phyloP scores from a whole-genome alignment of 345 rosid species.

The Firmiana major region DNA sequence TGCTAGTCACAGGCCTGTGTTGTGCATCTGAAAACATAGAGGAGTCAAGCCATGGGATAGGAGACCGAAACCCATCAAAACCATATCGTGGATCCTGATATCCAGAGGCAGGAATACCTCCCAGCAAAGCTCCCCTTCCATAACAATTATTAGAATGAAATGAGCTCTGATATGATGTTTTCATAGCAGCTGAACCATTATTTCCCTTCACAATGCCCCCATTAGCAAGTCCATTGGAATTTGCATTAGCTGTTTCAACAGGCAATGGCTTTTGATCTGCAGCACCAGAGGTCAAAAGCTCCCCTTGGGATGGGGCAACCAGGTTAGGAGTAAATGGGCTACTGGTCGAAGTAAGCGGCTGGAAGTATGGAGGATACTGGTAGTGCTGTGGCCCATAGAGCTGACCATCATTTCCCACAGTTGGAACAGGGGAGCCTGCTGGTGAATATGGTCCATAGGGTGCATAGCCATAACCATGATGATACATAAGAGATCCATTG shows the following conservation, averaged over 20 bases:
- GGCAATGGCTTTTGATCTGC: slow-evolving; percentile 57
- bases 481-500: slow-evolving; percentile 72
- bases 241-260: slow-evolving; percentile 50
- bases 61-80: slow-evolving; percentile 49
- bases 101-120: slow-evolving; percentile 44
- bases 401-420: slow-evolving; percentile 76
- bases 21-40: slow-evolving; percentile 54
- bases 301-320: slow-evolving; percentile 45
- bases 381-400: slow-evolving; percentile 84
- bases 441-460: slow-evolving; percentile 83
- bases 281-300: slow-evolving; percentile 48
- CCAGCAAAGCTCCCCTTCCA: slow-evolving; percentile 50
- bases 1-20: slow-evolving; percentile 38
- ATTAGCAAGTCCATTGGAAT: slow-evolving; percentile 38
- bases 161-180: slow-evolving; percentile 46
- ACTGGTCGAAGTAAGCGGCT: slow-evolving; percentile 49
- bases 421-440: slow-evolving; percentile 71
- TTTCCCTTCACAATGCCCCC: slow-evolving; percentile 49
- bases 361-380: slow-evolving; percentile 80
- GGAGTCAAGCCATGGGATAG: slow-evolving; percentile 50
- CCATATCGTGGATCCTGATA: slow-evolving; percentile 64
- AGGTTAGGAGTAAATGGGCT: slow-evolving; percentile 52
- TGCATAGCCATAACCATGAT: slow-evolving; percentile 64
- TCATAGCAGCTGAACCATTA: slow-evolving; percentile 50
- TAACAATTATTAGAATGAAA: slow-evolving; percentile 47